Base-by-base conservation (phyloP, 202 grass and related monocot genomes). In the Bolboschoenoplectus hybrid region DNA sequence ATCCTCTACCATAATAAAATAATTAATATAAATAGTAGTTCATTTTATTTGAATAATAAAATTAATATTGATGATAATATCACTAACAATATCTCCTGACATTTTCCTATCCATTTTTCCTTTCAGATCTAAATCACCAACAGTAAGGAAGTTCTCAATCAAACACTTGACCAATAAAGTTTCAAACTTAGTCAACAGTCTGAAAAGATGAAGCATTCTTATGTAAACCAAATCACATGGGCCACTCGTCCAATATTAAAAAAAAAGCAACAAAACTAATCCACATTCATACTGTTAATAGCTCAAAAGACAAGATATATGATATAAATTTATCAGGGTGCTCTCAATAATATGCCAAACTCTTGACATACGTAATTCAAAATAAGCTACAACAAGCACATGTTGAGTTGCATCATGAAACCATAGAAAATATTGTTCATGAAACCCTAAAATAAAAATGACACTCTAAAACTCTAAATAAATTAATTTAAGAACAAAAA, bases 381-480 rank as follows among this genome's bases (percentile, higher is more conserved):
- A 80, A 43, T 80, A 80, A 80, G 53, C 53, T 80, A 80, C 49
- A 80, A 76, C 49, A 76, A 80, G 17, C 60, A 80, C 75, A 80
- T 38, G 53, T 80, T 60, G 53, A 80, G 53, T 61, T 60, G 53
- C 75, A 80, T 80, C 75, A 80, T 80, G 75, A 80, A 80, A 80
- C 75, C 52, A 60, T 60, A 80, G 51, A 80, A 79, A 80, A 80
- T 80, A 80, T 60, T 80, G 75, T 80, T 80, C 75, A 80, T 80
- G 75, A 80, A 80, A 41, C 75, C 75, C 75, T 80, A 80, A 80
- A 41, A 41, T 80, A 80, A 80, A 80, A 80, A 80, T 19, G 75
- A 43, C 75, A 80, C 50, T 77, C 75, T 80, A 80, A 79, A 57
- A 80, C 34, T 58, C 75, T 80, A 80, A 80, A 80, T 41, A 57